A percentile compares a stretch with the other conserved stretches of the same genome.
Conservation (phyloP, 768 basidiomycete species). For the Lyophyllum shimeji region DNA sequence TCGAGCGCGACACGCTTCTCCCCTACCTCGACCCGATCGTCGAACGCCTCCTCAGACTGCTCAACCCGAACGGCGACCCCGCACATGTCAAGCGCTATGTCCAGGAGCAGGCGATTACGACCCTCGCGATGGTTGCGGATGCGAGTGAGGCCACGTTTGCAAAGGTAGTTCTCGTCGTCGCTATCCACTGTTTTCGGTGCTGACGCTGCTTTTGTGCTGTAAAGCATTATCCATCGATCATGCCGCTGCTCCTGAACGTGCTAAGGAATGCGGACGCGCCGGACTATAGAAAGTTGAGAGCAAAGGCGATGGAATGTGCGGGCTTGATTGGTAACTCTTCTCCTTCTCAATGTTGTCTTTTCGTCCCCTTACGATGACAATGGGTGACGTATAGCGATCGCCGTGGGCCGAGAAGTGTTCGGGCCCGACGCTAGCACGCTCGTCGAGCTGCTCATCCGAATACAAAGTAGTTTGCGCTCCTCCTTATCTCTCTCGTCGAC, state of each 20-base stretch:
- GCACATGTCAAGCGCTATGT: slow-evolving; percentile 59
- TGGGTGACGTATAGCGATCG: slow-evolving; percentile 56
- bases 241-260: slow-evolving; percentile 79
- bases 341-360: neutral
- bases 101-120: slow-evolving; percentile 87
- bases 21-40: slow-evolving; percentile 84
- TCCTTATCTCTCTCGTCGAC: slow-evolving; percentile 48
- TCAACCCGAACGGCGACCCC: slow-evolving; percentile 53
- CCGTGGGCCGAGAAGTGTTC: slow-evolving; percentile 82
- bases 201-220: neutral
- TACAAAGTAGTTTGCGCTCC: neutral
- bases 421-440: slow-evolving; percentile 70
- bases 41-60: slow-evolving; percentile 63
- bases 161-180: slow-evolving; percentile 43
- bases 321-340: slow-evolving; percentile 69
- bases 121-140: slow-evolving; percentile 87
- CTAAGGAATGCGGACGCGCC: slow-evolving; percentile 68
- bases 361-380: neutral
- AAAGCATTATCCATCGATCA: slow-evolving; percentile 74
- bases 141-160: slow-evolving; percentile 78
- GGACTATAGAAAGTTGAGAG: slow-evolving; percentile 66
- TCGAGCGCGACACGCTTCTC: slow-evolving; percentile 66
- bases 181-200: neutral
- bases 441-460: slow-evolving; percentile 61
- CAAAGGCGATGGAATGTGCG: slow-evolving; percentile 91